phyloP scores from a whole-genome alignment of 2,329 filamentous ascomycete species.

The Talaromyces sp. region DNA sequence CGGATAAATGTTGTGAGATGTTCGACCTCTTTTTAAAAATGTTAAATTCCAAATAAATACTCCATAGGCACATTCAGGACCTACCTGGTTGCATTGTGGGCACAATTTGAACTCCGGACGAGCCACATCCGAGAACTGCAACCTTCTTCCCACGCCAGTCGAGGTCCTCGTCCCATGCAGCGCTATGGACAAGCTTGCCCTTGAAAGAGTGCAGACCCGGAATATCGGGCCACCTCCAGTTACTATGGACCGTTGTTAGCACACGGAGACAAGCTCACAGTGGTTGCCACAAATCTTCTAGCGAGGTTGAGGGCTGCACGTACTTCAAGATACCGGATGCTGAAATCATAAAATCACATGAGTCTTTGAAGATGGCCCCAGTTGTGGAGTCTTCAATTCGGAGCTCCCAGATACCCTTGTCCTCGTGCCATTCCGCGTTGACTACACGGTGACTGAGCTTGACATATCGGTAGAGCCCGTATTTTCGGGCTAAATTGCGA shows the following conservation, averaged over 20 bases:
- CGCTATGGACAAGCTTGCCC: constrained; percentile 35
- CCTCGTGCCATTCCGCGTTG: not conserved
- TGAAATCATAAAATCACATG: constrained; percentile 12
- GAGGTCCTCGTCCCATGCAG: constrained; percentile 26
- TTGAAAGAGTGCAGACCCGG: constrained; percentile 39
- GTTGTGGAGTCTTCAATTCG: not conserved
- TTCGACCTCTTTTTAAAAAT: not conserved
- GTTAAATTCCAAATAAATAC: too few species aligned
- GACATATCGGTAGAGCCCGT: constrained; percentile 12
- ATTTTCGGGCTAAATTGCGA: constrained; percentile 18
- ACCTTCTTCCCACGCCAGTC: constrained; percentile 14
- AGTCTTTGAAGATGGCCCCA: constrained; percentile 15
- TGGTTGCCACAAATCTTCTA: too few species aligned
- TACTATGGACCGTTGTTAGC: constrained; percentile 6
- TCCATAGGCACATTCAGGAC: too few species aligned
- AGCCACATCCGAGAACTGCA: constrained; percentile 10
- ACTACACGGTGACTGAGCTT: not conserved
- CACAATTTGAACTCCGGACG: not conserved
- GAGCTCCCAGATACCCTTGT: not conserved
- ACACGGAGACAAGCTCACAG: not conserved
- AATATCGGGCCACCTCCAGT: constrained; percentile 40
- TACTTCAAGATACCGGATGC: constrained; percentile 18
- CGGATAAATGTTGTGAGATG: not conserved
- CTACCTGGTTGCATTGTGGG: not conserved
- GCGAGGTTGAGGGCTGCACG: not conserved